Conservation (phyloP, 2,329 filamentous ascomycete species). For the Fusarium sp. region DNA sequence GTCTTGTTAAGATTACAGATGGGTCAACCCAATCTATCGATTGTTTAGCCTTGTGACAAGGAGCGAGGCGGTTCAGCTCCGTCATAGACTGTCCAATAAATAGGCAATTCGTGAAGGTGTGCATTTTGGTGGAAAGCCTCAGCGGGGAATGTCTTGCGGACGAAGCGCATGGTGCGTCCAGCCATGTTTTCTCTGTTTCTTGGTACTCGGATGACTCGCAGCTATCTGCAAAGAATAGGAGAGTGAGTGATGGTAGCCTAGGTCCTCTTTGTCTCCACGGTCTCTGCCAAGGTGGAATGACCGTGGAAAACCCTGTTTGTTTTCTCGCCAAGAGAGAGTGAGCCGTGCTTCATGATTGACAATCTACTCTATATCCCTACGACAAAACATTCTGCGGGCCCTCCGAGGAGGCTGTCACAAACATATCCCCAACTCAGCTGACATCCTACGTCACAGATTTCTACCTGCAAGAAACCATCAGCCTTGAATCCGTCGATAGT, state of each 20-base stretch:
- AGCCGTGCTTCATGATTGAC: not conserved
- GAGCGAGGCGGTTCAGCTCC: not conserved
- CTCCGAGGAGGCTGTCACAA: not conserved
- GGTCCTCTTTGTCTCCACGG: not conserved
- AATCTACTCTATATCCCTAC: not conserved
- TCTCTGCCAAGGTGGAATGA: not conserved
- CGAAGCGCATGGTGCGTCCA: slow-evolving; percentile 14
- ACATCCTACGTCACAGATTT: not conserved
- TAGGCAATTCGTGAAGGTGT: not conserved
- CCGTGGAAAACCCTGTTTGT: not conserved
- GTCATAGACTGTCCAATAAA: not conserved
- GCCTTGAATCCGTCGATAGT: slow-evolving; percentile 14
- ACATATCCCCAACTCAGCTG: not conserved
- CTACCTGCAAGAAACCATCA: not conserved
- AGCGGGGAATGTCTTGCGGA: slow-evolving; percentile 1
- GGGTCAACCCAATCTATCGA: slow-evolving; percentile 17
- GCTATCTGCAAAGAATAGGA: not conserved
- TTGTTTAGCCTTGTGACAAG: slow-evolving; percentile 10
- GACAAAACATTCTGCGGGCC: slow-evolving; percentile 14
- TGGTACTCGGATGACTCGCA: not conserved
- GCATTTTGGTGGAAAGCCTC: not conserved
- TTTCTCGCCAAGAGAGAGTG: not conserved
- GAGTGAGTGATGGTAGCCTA: not conserved
- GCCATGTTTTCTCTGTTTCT: not conserved
- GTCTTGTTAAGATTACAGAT: slow-evolving; percentile 15